Percentiles rank a stretch among this genome's conserved stretches.
Conservation (phyloP, 2,329 filamentous ascomycete species). For the Scedosporium boydii region DNA sequence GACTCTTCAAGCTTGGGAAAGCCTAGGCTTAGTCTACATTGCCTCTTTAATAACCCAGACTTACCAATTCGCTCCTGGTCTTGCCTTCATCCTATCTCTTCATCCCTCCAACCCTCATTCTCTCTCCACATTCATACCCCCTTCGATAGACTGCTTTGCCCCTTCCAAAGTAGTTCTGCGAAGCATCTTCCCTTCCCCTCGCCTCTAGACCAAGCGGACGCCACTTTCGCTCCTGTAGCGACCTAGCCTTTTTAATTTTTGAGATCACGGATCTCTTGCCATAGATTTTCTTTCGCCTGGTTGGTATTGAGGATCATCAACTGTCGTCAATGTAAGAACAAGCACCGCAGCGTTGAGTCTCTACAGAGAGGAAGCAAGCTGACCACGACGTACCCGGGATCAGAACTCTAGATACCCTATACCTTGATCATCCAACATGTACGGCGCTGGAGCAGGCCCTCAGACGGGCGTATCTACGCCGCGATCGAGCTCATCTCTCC, state of each 20-base stretch:
- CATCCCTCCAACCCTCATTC: background rate
- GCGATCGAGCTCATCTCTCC: conserved; percentile 83
- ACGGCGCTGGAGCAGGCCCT: conserved; percentile 71
- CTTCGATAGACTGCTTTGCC: background rate
- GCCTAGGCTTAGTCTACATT: background rate
- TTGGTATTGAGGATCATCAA: background rate
- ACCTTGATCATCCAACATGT: conserved; percentile 54
- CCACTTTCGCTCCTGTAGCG: background rate
- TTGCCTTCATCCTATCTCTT: background rate
- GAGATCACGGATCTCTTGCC: background rate
- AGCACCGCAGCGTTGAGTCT: background rate
- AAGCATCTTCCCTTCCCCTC: background rate
- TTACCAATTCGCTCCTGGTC: background rate
- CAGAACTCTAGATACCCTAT: conserved; percentile 28
- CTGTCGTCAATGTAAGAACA: background rate
- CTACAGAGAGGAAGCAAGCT: background rate
- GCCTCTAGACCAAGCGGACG: background rate
- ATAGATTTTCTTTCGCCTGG: background rate
- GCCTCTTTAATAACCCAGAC: background rate
- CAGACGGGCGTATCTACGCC: conserved; percentile 97
- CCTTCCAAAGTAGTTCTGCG: background rate
- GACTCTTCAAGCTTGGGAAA: background rate
- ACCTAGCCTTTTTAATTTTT: background rate
- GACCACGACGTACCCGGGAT: background rate
- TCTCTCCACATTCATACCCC: background rate